Conservation (phyloP, 768 basidiomycete genomes). For the Lactarius deliciosus region DNA sequence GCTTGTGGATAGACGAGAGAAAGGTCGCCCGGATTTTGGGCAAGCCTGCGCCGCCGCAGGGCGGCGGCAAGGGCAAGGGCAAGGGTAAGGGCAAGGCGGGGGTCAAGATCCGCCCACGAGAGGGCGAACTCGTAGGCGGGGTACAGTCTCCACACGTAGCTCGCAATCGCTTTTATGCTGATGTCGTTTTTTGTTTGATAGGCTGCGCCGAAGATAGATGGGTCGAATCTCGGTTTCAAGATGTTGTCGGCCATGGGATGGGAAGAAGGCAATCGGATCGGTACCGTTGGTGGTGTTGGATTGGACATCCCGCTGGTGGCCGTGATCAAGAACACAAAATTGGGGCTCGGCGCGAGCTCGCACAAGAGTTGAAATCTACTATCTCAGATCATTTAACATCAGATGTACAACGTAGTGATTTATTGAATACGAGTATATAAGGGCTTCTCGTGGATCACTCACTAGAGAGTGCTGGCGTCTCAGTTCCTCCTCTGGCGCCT, state of each 20-base stretch:
- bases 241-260: constrained; percentile 92
- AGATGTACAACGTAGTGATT: neutral
- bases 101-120: constrained; percentile 47
- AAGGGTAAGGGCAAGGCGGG: constrained; percentile 23
- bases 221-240: constrained; percentile 81
- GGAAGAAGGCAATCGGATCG: constrained; percentile 79
- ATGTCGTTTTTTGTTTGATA: constrained; percentile 33
- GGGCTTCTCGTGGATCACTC: neutral
- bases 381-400: neutral
- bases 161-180: neutral
- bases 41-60: constrained; percentile 33
- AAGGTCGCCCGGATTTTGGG: constrained; percentile 52
- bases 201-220: constrained; percentile 80
- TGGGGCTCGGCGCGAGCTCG: constrained; percentile 69
- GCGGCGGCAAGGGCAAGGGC: constrained; percentile 35
- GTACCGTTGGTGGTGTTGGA: constrained; percentile 48
- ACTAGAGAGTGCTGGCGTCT: too few species aligned
- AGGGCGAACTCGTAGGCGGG: constrained; percentile 89
- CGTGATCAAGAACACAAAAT: constrained; percentile 82
- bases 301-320: constrained; percentile 77
- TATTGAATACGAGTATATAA: neutral
- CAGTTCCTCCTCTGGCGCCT: too few species aligned
- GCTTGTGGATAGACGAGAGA: constrained; percentile 53
- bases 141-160: constrained; percentile 37
- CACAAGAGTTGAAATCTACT: neutral